Evolutionary conservation across 371 early-diverging fungal genomes (phyloP).

Genomic region (Capillidium heterosporum): DNA sequence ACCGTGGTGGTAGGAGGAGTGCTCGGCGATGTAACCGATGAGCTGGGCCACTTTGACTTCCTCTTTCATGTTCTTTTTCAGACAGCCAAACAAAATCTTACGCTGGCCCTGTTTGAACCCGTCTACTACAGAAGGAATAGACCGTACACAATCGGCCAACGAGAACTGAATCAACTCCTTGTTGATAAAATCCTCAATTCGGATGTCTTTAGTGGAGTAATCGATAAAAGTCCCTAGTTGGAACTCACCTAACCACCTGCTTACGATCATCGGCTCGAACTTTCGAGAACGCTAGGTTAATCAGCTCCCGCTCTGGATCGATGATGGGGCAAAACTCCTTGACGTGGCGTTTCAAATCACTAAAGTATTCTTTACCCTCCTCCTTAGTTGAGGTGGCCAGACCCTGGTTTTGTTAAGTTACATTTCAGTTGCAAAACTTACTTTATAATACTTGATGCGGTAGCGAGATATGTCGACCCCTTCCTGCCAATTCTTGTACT

Average conservation of each 20-base stretch:
- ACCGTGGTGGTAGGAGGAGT: slow-evolving; percentile 97
- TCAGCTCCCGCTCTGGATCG: slow-evolving; percentile 53
- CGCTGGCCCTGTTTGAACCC: slow-evolving; percentile 99
- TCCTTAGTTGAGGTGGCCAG: slow-evolving; percentile 85
- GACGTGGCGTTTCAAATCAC: slow-evolving; percentile 55
- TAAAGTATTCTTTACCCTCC: slow-evolving; percentile 96
- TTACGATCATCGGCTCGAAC: slow-evolving; percentile 94
- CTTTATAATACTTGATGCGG: slow-evolving; percentile 96
- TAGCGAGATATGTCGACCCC: slow-evolving; percentile 38
- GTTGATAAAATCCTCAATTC: slow-evolving; percentile 92
- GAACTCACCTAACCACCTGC: slow-evolving; percentile 82
- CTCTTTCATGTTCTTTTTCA: slow-evolving; percentile 64
- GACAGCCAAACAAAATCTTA: slow-evolving; percentile 90
- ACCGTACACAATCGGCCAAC: slow-evolving; percentile 95
- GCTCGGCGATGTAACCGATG: slow-evolving; percentile 86
- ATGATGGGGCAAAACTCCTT: slow-evolving; percentile 63
- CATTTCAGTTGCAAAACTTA: slow-evolving; percentile 8
- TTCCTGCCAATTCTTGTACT: slow-evolving; percentile 86
- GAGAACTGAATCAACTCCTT: slow-evolving; percentile 94
- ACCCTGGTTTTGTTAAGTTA: slow-evolving; percentile 33
- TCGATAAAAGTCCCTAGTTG: slow-evolving; percentile 93
- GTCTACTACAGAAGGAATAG: slow-evolving; percentile 96
- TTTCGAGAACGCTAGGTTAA: slow-evolving; percentile 98
- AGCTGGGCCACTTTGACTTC: slow-evolving; percentile 97
- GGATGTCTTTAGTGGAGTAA: slow-evolving; percentile 54